A percentile compares a stretch with the other conserved stretches of the same genome.
These are phyloP conservation scores for Pseudogymnoascus sp. DNA, from an alignment of 2,329 filamentous ascomycete genomes.

Conservation along the genomic window DNA sequence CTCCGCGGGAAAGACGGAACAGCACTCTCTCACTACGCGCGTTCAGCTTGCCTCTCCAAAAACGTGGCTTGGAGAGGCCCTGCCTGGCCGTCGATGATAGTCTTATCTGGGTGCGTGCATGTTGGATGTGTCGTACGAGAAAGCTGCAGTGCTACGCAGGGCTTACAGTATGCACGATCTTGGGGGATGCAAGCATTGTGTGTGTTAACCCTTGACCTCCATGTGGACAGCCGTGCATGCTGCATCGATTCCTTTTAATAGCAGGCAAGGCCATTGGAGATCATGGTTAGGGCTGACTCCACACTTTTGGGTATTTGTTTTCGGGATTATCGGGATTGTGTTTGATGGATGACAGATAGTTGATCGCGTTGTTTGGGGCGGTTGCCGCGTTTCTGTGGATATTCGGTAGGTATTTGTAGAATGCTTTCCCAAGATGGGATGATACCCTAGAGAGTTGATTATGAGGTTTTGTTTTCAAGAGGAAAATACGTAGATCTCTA, in stretches of 20 bases:
- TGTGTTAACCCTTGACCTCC: background rate
- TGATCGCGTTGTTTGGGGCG: background rate
- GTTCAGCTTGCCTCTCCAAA: background rate
- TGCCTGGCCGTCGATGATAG: background rate
- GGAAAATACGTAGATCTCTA: background rate
- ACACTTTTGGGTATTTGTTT: background rate
- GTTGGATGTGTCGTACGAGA: background rate
- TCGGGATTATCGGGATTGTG: background rate
- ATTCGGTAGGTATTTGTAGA: background rate
- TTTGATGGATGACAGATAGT: background rate
- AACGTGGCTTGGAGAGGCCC: background rate
- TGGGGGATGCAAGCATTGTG: background rate
- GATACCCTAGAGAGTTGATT: background rate
- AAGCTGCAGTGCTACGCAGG: background rate
- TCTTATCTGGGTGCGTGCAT: background rate
- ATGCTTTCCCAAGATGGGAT: background rate
- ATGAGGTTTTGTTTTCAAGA: background rate
- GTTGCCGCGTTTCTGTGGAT: background rate
- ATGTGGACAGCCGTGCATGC: background rate
- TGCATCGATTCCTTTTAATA: constrained; percentile 2
- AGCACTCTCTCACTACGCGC: background rate
- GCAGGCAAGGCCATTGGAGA: background rate
- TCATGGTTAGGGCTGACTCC: background rate
- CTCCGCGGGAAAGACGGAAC: background rate
- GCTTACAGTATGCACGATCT: constrained; percentile 1